Evolutionary conservation across 768 basidiomycete species (phyloP).

Genomic region (Tulasnella sp.): DNA sequence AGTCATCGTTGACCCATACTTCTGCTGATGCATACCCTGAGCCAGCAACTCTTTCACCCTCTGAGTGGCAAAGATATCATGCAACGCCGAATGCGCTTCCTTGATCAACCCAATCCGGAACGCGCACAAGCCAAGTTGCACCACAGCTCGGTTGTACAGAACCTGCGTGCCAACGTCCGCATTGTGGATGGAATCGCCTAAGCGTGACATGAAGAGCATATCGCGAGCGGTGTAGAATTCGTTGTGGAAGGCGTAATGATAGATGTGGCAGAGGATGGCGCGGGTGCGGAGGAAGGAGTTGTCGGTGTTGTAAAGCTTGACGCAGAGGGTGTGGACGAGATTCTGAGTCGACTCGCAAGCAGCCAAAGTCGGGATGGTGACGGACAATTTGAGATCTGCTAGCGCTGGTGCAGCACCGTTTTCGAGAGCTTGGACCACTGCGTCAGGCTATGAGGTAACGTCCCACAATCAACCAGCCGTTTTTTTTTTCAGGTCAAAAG

Average conservation of each 20-base stretch:
- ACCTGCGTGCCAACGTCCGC: constrained; percentile 97
- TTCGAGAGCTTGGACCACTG: constrained; percentile 87
- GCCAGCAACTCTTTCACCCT: constrained; percentile 95
- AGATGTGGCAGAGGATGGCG: constrained; percentile 96
- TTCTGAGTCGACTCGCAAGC: constrained; percentile 51
- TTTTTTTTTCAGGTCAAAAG: background rate
- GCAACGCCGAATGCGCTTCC: constrained; percentile 85
- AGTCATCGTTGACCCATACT: constrained; percentile 68
- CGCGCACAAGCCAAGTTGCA: constrained; percentile 93
- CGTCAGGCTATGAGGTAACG: constrained; percentile 59
- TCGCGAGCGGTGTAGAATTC: constrained; percentile 95
- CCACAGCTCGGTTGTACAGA: constrained; percentile 93
- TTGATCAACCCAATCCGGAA: constrained; percentile 92
- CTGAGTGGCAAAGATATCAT: constrained; percentile 94
- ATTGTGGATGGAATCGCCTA: constrained; percentile 92
- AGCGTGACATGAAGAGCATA: constrained; percentile 97
- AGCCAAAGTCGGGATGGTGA: constrained; percentile 50
- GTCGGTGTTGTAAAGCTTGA: constrained; percentile 85
- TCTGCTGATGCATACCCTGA: constrained; percentile 89
- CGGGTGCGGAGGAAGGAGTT: constrained; percentile 90
- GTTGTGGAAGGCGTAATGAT: constrained; percentile 93
- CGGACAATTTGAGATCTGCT: constrained; percentile 42
- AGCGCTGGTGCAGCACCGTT: constrained; percentile 47
- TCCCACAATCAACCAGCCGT: constrained; percentile 18
- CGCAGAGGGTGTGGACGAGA: constrained; percentile 84